phyloP scores from a whole-genome alignment of 306 rosid genomes.

The Medicago lupulina region DNA sequence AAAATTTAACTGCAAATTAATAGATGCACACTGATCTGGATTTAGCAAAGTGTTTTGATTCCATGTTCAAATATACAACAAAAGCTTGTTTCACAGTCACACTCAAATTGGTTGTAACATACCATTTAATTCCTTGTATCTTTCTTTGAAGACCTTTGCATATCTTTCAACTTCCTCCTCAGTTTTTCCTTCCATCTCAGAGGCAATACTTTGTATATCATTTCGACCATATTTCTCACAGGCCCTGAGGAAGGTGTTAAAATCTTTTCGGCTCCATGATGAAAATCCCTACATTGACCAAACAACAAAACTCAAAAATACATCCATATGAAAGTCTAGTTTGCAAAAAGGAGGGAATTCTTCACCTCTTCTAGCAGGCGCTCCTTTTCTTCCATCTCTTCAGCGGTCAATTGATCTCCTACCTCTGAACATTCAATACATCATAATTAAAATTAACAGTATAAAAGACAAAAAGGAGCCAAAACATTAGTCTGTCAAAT shows the following conservation, averaged over 20 bases:
- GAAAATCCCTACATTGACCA: slow-evolving; percentile 84
- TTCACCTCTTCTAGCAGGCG: slow-evolving; percentile 82
- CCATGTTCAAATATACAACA: slow-evolving; percentile 25
- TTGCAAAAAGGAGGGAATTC: neutral
- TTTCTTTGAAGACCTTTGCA: slow-evolving; percentile 87
- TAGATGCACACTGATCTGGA: slow-evolving; percentile 12
- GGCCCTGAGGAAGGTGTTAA: slow-evolving; percentile 96
- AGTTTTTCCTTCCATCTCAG: slow-evolving; percentile 97
- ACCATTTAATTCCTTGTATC: slow-evolving; percentile 98
- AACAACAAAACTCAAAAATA: slow-evolving; percentile 40
- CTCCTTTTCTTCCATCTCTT: slow-evolving; percentile 95
- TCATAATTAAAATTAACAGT: slow-evolving; percentile 29
- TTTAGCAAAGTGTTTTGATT: slow-evolving; percentile 2
- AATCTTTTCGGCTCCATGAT: slow-evolving; percentile 96
- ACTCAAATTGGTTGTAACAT: slow-evolving; percentile 37
- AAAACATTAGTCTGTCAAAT: slow-evolving; percentile 13
- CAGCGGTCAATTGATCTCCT: slow-evolving; percentile 95
- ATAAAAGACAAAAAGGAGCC: neutral
- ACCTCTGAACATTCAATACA: slow-evolving; percentile 58
- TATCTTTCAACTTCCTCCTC: slow-evolving; percentile 99
- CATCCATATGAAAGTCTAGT: slow-evolving; percentile 22
- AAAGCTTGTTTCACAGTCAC: slow-evolving; percentile 27
- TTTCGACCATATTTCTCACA: slow-evolving; percentile 97
- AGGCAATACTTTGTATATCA: slow-evolving; percentile 80
- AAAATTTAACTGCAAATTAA: neutral